Conservation (phyloP, 192 early-diverging fungal genomes). For the Jimgerdemannia lactiflua region DNA sequence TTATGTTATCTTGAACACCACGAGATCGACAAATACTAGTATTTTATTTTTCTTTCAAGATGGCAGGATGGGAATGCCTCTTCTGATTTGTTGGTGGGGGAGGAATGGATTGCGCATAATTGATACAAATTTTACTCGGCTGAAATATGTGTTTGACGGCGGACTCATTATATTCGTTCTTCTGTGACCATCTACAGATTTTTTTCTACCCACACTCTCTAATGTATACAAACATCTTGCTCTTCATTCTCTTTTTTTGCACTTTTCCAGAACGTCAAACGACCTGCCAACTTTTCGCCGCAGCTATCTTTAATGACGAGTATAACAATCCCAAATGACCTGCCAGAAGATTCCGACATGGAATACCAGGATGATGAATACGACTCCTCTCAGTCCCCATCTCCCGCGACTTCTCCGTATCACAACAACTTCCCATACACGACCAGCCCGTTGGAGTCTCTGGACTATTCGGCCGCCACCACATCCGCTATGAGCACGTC, state of each 20-base stretch:
- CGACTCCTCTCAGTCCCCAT: not conserved
- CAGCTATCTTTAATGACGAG: constrained; percentile 7
- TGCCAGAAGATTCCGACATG: constrained; percentile 18
- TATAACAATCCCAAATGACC: constrained; percentile 16
- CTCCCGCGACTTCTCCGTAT: not conserved
- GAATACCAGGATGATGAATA: constrained; percentile 6
- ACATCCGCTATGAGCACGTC: not conserved
- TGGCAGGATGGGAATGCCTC: not conserved
- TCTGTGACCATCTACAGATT: no score
- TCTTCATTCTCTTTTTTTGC: not conserved
- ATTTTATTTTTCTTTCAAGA: not conserved
- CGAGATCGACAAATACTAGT: not conserved
- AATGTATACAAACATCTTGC: no score
- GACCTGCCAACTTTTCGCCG: constrained; percentile 7
- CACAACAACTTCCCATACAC: not conserved
- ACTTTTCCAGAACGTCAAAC: constrained; percentile 4
- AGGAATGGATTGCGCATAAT: no score
- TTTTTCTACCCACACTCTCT: no score
- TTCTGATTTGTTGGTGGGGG: no score
- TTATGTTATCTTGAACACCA: not conserved
- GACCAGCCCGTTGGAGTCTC: not conserved
- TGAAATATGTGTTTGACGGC: no score
- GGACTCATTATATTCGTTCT: no score
- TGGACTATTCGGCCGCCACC: not conserved
- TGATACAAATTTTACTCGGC: no score